Percentiles rank a stretch among this genome's conserved stretches.
Conservation (phyloP, 352 stramenopile genomes). For the Nothophytophthora sp. region DNA sequence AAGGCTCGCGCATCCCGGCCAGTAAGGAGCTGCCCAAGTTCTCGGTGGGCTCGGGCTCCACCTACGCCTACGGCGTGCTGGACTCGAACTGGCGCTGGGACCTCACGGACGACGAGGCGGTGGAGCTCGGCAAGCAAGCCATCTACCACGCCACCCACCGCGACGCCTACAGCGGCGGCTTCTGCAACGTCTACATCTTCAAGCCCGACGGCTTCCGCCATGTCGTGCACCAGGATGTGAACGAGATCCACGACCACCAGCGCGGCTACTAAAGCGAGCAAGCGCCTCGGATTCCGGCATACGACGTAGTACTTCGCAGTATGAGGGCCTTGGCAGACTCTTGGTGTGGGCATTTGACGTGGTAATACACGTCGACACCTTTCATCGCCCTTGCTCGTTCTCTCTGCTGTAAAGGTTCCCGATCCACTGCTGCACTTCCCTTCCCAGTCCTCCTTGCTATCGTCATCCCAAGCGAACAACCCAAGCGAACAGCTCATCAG, state of each 20-base stretch:
- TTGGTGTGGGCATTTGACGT: constrained; percentile 1
- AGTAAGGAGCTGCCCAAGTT: constrained; percentile 96
- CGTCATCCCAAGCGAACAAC: no score
- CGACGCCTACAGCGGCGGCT: constrained; percentile 98
- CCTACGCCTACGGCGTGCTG: constrained; percentile 99
- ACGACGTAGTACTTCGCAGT: background rate
- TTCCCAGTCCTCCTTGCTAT: constrained; percentile 7
- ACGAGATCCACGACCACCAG: constrained; percentile 97
- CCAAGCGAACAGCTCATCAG: constrained; percentile 9
- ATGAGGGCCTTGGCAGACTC: background rate
- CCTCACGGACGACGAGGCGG: constrained; percentile 98
- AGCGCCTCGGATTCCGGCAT: no score
- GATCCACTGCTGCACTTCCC: constrained; percentile 12
- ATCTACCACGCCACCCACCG: constrained; percentile 99
- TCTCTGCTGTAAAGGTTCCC: background rate
- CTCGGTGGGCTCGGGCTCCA: constrained; percentile 98
- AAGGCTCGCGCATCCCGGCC: constrained; percentile 97
- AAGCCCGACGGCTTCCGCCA: constrained; percentile 97
- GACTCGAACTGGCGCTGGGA: constrained; percentile 97
- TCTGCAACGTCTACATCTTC: constrained; percentile 97
- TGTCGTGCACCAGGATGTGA: constrained; percentile 97
- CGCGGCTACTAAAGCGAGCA: constrained; percentile 40
- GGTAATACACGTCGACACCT: constrained; percentile 10
- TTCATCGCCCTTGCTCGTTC: background rate
- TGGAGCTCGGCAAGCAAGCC: constrained; percentile 98